Percentiles rank a stretch among this genome's conserved stretches.
phyloP scores from a whole-genome alignment of 2,329 filamentous ascomycete species.

The Teratosphaeria gauchensis region DNA sequence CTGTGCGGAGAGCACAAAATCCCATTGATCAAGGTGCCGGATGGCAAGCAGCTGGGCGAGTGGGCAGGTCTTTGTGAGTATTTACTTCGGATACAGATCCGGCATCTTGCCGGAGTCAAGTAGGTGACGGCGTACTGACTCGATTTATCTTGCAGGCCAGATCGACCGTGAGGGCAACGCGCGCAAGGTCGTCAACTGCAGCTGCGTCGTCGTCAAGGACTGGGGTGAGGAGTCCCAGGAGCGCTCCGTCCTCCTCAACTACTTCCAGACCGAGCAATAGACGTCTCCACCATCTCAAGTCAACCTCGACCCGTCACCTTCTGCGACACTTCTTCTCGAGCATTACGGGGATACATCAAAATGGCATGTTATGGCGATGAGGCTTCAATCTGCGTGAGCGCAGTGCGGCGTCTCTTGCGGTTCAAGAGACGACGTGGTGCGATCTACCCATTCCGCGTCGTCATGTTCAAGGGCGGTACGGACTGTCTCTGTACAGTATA shows the following conservation, averaged over 20 bases:
- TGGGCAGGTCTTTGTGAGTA: conserved; percentile 98
- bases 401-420: background rate
- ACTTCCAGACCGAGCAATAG: conserved; percentile 83
- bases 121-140: background rate
- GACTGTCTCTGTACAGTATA: background rate
- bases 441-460: background rate
- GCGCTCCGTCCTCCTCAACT: conserved; percentile 98
- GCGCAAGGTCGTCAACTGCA: conserved; percentile 99
- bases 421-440: background rate
- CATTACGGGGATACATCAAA: background rate
- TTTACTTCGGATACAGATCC: conserved; percentile 1
- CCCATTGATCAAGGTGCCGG: conserved; percentile 98
- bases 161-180: conserved; percentile 99
- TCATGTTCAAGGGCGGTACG: background rate
- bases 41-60: conserved; percentile 99
- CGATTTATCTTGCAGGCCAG: conserved; percentile 54
- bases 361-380: background rate
- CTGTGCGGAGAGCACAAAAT: conserved; percentile 99
- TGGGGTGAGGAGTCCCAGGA: conserved; percentile 99
- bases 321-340: background rate
- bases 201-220: conserved; percentile 98
- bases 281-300: background rate
- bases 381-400: background rate
- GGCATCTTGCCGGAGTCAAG: background rate
- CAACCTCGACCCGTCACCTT: background rate